Base-by-base conservation (phyloP, 2,329 filamentous ascomycete species). In the Diaporthe ampelina region DNA sequence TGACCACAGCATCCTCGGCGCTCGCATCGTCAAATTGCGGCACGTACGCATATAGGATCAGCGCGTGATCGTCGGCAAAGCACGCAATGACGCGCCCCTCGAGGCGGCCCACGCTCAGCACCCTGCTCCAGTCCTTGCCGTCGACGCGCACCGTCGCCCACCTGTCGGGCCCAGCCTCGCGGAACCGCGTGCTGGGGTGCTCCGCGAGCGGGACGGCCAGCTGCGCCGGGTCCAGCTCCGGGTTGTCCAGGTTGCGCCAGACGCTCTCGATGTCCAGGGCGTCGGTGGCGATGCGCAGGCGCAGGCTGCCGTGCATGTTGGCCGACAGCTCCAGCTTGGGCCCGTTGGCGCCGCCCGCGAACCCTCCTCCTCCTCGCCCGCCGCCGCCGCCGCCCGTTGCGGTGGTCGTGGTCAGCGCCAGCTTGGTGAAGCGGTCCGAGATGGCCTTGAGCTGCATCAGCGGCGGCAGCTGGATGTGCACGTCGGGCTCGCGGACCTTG, bases 21-120 rank as follows among this genome's bases (percentile, higher is more conserved):
- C 83, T 82, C 3, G 87, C 88, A 79, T 92, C 91, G 74, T 95
- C 93, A 70, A 92, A 91, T 78, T 92, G 90, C 19, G 92, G 89
- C 43, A 97, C 87, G 78, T 95, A 97, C 3, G 97, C 94, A 80
- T 97, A 97, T 35, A 97, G 85, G 54, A 97, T 94, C 76, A 97
- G 82, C 3, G 94, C 94, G 81, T 95, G 92, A 70, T 94, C 93
- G 79, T 97, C 88, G 52, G 92, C 92, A 82, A 97, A 95, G 81
- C 95, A 98, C 73, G 95, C 97, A 86, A 98, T 97, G 69, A 98
- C 96, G 78, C 95, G 89, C 0, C 95, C 96, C 78, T 97, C 96
- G 40, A 98, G 85, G 68, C 95, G 88, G 1, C 96, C 96, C 17
- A 98, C 95, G 82, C 95, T 97, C 77, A 99, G 87, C n/a, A 98